Evolutionary conservation across 768 basidiomycete species (phyloP).

Genomic region (Royoungia palumana): DNA sequence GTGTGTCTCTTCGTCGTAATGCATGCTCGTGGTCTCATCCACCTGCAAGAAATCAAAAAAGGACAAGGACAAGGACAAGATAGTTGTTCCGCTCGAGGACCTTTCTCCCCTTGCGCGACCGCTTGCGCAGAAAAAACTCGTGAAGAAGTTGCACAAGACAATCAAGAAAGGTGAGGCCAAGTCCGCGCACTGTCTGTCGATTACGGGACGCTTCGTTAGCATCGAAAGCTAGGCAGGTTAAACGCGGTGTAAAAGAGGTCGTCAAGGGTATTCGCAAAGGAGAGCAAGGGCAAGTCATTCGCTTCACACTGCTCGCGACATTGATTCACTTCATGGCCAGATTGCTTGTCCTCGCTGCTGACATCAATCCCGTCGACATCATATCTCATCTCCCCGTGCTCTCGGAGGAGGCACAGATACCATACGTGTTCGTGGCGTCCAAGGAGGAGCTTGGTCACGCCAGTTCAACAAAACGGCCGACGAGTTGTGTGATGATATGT

Average conservation of each 20-base stretch:
- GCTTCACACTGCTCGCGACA: background rate
- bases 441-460: conserved; percentile 96
- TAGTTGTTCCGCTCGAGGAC: conserved; percentile 70
- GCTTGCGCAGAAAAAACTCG: conserved; percentile 87
- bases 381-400: conserved; percentile 95
- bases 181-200: background rate
- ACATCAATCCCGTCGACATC: conserved; percentile 98
- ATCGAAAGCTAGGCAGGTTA: conserved; percentile 91
- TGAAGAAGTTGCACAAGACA: conserved; percentile 92
- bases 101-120: conserved; percentile 94
- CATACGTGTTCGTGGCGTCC: conserved; percentile 84
- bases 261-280: conserved; percentile 97
- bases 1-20: conserved; percentile 30
- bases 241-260: conserved; percentile 97
- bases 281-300: conserved; percentile 78
- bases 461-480: conserved; percentile 96
- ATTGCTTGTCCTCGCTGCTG: conserved; percentile 87
- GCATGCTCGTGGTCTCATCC: conserved; percentile 22
- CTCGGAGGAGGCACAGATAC: conserved; percentile 89
- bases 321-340: conserved; percentile 36
- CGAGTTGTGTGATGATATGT: conserved; percentile 95
- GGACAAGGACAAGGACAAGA: conserved; percentile 47
- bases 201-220: conserved; percentile 44
- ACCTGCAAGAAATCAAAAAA: conserved; percentile 59
- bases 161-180: conserved; percentile 75